phyloP scores from a whole-genome alignment of 2,329 filamentous ascomycete species.

The Aspergillus fijiensis region DNA sequence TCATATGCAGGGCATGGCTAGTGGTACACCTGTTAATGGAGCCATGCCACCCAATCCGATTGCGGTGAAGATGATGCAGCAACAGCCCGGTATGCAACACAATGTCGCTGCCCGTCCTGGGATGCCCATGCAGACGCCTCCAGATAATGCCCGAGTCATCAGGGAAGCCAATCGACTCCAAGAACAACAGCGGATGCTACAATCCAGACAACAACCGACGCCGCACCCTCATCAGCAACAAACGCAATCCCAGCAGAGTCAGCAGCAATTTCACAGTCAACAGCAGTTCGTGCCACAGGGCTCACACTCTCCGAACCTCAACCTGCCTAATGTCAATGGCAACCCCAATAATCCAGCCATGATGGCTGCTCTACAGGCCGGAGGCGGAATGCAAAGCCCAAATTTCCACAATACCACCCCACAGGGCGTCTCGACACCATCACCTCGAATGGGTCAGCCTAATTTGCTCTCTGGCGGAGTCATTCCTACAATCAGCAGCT shows the following conservation, averaged over 20 bases:
- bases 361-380: slow-evolving; percentile 46
- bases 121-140: slow-evolving; percentile 55
- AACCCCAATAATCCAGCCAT: slow-evolving; percentile 45
- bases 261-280: slow-evolving; percentile 39
- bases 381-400: slow-evolving; percentile 45
- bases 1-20: slow-evolving; percentile 45
- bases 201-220: slow-evolving; percentile 46
- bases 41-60: slow-evolving; percentile 55
- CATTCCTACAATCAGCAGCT: slow-evolving; percentile 55
- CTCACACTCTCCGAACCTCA: slow-evolving; percentile 47
- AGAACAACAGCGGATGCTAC: slow-evolving; percentile 61
- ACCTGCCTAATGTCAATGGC: slow-evolving; percentile 42
- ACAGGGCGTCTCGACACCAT: slow-evolving; percentile 45
- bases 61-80: slow-evolving; percentile 55
- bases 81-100: slow-evolving; percentile 61
- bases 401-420: slow-evolving; percentile 41
- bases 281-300: slow-evolving; percentile 43
- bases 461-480: slow-evolving; percentile 54
- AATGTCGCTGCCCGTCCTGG: slow-evolving; percentile 38
- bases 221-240: slow-evolving; percentile 27
- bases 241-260: slow-evolving; percentile 31
- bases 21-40: slow-evolving; percentile 47
- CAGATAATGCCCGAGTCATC: slow-evolving; percentile 49
- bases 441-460: slow-evolving; percentile 50
- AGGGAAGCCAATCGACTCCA: slow-evolving; percentile 50